phyloP scores from a whole-genome alignment of 2,329 filamentous ascomycete genomes.

The Paecilomyces variotii region DNA sequence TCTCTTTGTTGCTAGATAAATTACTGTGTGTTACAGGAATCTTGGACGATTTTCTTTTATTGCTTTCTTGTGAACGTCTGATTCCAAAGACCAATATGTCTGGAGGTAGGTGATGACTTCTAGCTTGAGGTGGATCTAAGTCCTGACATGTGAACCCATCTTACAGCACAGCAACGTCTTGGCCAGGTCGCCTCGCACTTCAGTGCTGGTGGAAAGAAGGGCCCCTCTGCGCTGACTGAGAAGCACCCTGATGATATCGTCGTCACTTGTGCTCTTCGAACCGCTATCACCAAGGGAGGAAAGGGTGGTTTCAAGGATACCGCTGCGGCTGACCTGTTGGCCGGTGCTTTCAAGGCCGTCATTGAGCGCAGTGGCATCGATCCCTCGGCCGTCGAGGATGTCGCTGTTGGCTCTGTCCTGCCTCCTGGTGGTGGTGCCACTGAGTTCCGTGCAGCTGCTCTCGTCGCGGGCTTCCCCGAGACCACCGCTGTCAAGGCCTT shows the following conservation, averaged over 20 bases:
- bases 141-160: constrained; percentile 2
- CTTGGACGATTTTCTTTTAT: not conserved
- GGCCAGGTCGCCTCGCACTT: constrained; percentile 53
- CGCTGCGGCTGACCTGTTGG: constrained; percentile 72
- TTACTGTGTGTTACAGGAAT: not conserved
- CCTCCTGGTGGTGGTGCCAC: constrained; percentile 90
- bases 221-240: constrained; percentile 27
- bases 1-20: not conserved
- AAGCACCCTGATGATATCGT: constrained; percentile 65
- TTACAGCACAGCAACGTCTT: constrained; percentile 50
- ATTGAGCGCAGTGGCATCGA: constrained; percentile 83
- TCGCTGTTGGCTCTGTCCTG: constrained; percentile 84
- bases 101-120: constrained; percentile 24
- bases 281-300: constrained; percentile 84
- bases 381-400: constrained; percentile 79
- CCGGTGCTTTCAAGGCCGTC: constrained; percentile 72
- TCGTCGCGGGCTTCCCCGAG: constrained; percentile 86
- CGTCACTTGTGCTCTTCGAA: constrained; percentile 85
- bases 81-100: constrained; percentile 30
- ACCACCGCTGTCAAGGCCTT: constrained; percentile 74
- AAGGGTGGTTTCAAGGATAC: constrained; percentile 97
- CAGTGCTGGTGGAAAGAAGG: constrained; percentile 29
- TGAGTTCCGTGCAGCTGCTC: constrained; percentile 86
- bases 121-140: not conserved
- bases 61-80: constrained; percentile 3